Evolutionary conservation across 805 yeast genomes (phyloP).

Genomic region (Cyberlindnera euphorbiiphila): DNA sequence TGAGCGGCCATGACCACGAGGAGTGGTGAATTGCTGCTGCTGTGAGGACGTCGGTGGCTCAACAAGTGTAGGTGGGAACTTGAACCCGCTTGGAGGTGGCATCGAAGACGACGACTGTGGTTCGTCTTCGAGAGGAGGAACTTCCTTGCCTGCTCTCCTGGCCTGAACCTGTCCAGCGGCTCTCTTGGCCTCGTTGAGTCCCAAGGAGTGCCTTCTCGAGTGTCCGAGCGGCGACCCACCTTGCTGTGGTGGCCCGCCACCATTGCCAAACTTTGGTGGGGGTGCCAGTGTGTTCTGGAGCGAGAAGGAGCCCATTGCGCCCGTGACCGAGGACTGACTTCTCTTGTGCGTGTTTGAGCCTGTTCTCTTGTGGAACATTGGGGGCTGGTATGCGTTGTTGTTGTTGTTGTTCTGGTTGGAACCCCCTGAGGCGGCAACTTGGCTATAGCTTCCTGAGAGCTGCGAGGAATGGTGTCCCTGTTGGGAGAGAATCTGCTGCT

Average conservation of each 20-base stretch:
- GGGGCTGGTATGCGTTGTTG: slow-evolving; percentile 14
- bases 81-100: slow-evolving; percentile 41
- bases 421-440: slow-evolving; percentile 9
- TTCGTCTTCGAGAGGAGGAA: slow-evolving; percentile 14
- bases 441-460: slow-evolving; percentile 11
- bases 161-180: slow-evolving; percentile 94
- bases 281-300: slow-evolving; percentile 24
- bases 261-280: slow-evolving; percentile 23
- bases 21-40: slow-evolving; percentile 9
- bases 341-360: slow-evolving; percentile 39
- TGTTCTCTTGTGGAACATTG: slow-evolving; percentile 19
- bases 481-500: slow-evolving; percentile 76
- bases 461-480: slow-evolving; percentile 33
- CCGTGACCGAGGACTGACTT: slow-evolving; percentile 41
- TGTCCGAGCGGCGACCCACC: slow-evolving; percentile 52
- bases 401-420: not conserved
- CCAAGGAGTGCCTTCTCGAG: slow-evolving; percentile 86
- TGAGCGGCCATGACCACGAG: slow-evolving; percentile 24
- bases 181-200: slow-evolving; percentile 85
- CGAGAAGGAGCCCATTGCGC: slow-evolving; percentile 32
- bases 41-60: slow-evolving; percentile 27
- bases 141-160: slow-evolving; percentile 45
- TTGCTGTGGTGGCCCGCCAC: slow-evolving; percentile 5
- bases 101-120: slow-evolving; percentile 11
- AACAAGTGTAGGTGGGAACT: slow-evolving; percentile 49